Conservation (phyloP, 352 stramenopile genomes). For the Phytophthora litchii region DNA sequence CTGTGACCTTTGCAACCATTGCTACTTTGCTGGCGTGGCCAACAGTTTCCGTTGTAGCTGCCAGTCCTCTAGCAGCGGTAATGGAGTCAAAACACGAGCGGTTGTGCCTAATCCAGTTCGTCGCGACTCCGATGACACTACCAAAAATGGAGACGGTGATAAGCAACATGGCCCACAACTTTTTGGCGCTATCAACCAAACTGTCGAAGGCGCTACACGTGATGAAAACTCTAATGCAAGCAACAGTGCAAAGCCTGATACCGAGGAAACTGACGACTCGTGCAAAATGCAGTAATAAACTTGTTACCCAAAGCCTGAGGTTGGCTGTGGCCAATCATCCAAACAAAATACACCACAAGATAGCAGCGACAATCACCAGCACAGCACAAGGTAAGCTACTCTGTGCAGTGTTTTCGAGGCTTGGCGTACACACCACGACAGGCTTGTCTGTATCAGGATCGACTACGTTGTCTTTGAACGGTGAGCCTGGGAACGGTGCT, state of each 20-base stretch:
- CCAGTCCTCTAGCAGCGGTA: conserved; percentile 41
- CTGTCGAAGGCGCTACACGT: conserved; percentile 14
- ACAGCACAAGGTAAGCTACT: neutral
- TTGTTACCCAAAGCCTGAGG: neutral
- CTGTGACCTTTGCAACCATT: conserved; percentile 83
- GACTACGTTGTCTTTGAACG: conserved; percentile 78
- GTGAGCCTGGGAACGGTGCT: conserved; percentile 77
- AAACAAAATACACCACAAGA: conserved; percentile 7
- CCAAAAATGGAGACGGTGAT: conserved; percentile 14
- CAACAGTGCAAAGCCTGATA: conserved; percentile 28
- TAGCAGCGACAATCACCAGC: conserved; percentile 7
- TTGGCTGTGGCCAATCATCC: neutral
- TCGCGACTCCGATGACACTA: conserved; percentile 13
- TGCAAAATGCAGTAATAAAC: conserved; percentile 67
- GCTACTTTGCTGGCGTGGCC: conserved; percentile 84
- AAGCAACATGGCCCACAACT: conserved; percentile 15
- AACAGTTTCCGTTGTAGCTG: conserved; percentile 87
- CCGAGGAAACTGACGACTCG: conserved; percentile 58
- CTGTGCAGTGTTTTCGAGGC: conserved; percentile 62
- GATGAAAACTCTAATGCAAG: conserved; percentile 44
- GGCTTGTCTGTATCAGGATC: conserved; percentile 74
- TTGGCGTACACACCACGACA: conserved; percentile 82
- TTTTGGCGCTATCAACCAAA: conserved; percentile 18
- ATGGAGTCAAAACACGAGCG: conserved; percentile 49
- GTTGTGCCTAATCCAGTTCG: conserved; percentile 50